Percentiles rank a stretch among this genome's conserved stretches.
Conservation (phyloP, 768 basidiomycete genomes). For the Collybiopsis confluens region DNA sequence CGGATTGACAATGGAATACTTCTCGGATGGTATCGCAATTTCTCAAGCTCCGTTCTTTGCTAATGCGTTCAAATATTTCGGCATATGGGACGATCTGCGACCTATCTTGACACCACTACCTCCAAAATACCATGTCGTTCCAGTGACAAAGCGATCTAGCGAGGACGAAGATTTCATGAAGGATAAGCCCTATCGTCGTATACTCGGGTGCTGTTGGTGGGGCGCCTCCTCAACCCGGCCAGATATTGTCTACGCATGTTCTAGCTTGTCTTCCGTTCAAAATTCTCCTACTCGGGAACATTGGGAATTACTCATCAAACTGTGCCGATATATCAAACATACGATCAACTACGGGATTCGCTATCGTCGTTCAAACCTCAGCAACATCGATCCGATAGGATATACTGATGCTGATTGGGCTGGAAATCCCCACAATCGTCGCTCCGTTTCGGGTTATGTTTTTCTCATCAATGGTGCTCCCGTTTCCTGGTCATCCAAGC, state of each 20-base stretch:
- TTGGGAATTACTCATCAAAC: not conserved
- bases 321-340: not conserved
- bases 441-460: constrained; percentile 25
- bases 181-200: no score
- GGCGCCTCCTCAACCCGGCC: not conserved
- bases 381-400: not conserved
- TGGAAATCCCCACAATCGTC: not conserved
- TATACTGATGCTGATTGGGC: not conserved
- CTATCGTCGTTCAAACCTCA: not conserved
- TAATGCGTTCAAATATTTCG: not conserved
- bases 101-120: not conserved
- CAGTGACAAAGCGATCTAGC: not conserved
- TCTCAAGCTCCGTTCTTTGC: not conserved
- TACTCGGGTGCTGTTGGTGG: not conserved
- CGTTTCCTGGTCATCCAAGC: constrained; percentile 26
- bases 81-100: not conserved
- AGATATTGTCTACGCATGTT: not conserved
- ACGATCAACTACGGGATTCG: not conserved
- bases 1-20: not conserved
- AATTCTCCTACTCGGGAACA: not conserved
- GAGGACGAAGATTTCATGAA: not conserved
- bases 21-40: not conserved
- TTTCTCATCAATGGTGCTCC: constrained; percentile 23
- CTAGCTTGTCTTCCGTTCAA: not conserved
- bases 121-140: not conserved